Evolutionary conservation across 2,329 filamentous ascomycete species (phyloP).

Genomic region (Alternaria postmessia): DNA sequence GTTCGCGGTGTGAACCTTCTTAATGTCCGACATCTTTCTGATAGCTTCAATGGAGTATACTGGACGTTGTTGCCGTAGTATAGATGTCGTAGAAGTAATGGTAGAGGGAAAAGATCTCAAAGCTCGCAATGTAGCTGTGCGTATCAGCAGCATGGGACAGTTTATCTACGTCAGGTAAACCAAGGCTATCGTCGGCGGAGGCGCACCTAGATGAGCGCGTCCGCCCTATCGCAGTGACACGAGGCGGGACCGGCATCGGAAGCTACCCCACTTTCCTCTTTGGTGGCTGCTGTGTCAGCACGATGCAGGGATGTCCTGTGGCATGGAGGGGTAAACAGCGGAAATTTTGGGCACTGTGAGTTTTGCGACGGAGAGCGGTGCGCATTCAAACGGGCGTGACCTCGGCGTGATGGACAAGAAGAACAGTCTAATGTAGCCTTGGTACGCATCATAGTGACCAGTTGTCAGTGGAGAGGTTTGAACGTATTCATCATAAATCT

Average conservation of each 20-base stretch:
- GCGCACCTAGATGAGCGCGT: background rate
- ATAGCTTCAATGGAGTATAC: background rate
- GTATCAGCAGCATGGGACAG: conserved; percentile 10
- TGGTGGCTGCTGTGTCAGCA: background rate
- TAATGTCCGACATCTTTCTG: conserved; percentile 54
- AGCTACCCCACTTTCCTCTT: conserved; percentile 10
- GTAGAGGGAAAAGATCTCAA: background rate
- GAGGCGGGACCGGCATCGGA: conserved; percentile 6
- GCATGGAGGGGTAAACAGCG: conserved; percentile 20
- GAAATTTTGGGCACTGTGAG: conserved; percentile 7
- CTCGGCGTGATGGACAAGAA: no score
- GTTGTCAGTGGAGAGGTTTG: background rate
- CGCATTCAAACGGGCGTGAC: background rate
- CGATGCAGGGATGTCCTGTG: background rate
- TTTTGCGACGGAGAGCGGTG: conserved; percentile 12
- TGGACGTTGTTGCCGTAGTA: background rate
- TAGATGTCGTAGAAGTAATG: background rate
- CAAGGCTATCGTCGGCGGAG: conserved; percentile 32
- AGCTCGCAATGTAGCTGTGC: background rate
- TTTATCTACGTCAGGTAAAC: conserved; percentile 31
- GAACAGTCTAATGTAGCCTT: no score
- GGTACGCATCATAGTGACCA: background rate
- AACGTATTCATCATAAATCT: conserved; percentile 2
- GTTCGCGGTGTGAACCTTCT: conserved; percentile 53
- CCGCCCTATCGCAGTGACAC: background rate